Evolutionary conservation across 129 eudicot species (phyloP).

Genomic region (Flaveria brownii): DNA sequence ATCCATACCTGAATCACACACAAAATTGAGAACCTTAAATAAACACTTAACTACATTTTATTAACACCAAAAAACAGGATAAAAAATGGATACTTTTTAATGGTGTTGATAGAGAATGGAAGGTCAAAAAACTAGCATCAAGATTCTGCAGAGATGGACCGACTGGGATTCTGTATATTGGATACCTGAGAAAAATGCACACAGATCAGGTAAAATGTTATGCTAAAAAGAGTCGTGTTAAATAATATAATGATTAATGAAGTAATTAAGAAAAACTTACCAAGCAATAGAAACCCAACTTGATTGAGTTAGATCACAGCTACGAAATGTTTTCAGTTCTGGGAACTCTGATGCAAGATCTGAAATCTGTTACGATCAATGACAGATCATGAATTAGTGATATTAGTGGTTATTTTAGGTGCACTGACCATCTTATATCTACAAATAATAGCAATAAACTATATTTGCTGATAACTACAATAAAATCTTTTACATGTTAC

Average conservation of each 20-base stretch:
- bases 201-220: background rate
- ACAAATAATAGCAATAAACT: background rate
- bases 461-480: background rate
- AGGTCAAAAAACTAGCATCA: conserved; percentile 90
- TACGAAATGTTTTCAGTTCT: conserved; percentile 57
- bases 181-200: conserved; percentile 61
- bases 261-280: conserved; percentile 37
- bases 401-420: background rate
- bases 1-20: conserved; percentile 39
- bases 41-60: background rate
- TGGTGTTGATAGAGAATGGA: conserved; percentile 84
- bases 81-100: conserved; percentile 42
- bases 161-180: conserved; percentile 87
- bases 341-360: conserved; percentile 70
- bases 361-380: conserved; percentile 54
- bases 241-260: background rate
- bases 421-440: background rate
- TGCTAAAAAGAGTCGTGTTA: background rate
- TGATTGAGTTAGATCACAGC: conserved; percentile 82
- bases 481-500: background rate
- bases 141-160: conserved; percentile 85
- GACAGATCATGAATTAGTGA: conserved; percentile 15
- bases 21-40: conserved; percentile 6
- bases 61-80: background rate
- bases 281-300: conserved; percentile 98